phyloP scores from a whole-genome alignment of 768 basidiomycete species.

The Daedaleopsis nitida region DNA sequence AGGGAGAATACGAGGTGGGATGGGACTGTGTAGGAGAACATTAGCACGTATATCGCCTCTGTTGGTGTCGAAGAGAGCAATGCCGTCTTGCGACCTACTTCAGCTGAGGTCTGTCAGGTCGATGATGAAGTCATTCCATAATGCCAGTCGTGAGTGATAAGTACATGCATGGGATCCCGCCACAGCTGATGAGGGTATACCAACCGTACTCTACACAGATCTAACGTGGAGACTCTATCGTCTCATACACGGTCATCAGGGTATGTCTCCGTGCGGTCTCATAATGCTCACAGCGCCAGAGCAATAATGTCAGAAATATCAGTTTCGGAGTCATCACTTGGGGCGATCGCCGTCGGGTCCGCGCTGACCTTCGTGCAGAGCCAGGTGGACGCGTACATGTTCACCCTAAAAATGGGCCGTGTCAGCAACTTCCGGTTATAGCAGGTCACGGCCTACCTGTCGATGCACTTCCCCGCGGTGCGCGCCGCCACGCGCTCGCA shows the following conservation, averaged over 20 bases:
- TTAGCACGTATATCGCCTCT: too few relatives aligned
- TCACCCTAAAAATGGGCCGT: conserved; percentile 5
- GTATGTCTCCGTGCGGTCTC: background rate
- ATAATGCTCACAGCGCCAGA: background rate
- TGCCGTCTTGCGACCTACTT: too few relatives aligned
- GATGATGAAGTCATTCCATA: too few relatives aligned
- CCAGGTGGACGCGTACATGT: conserved; percentile 25
- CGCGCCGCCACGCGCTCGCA: conserved; percentile 19
- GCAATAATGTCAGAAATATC: background rate
- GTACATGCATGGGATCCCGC: too few relatives aligned
- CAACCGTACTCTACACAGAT: background rate
- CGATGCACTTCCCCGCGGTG: conserved; percentile 18
- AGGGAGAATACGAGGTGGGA: too few relatives aligned
- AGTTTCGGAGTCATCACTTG: background rate
- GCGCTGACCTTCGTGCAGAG: conserved; percentile 20
- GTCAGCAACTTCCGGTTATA: background rate
- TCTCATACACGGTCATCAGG: background rate
- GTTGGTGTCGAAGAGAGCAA: too few relatives aligned
- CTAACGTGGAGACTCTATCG: background rate
- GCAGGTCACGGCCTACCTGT: conserved; percentile 4
- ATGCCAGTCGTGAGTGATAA: too few relatives aligned
- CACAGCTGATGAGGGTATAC: background rate
- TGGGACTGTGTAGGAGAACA: too few relatives aligned
- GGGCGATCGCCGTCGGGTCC: conserved; percentile 6
- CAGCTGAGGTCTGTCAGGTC: too few relatives aligned